Evolutionary conservation across 345 rosid genomes (phyloP).

Genomic region (Salix viminalis): DNA sequence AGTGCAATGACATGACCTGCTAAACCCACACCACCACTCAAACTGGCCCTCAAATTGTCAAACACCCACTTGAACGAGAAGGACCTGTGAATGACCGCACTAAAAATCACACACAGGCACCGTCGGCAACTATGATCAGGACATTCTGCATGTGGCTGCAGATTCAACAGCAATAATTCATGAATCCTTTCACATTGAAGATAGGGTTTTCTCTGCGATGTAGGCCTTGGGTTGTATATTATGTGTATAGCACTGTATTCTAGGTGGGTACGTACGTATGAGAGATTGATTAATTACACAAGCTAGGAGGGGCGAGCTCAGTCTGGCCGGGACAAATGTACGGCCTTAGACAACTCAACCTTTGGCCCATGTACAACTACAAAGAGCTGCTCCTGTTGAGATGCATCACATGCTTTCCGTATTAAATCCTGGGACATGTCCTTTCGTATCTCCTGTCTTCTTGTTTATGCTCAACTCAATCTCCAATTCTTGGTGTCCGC

Average conservation of each 20-base stretch:
- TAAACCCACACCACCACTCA: conserved; percentile 3
- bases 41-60: conserved; percentile 1
- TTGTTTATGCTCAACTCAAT: too few relatives aligned
- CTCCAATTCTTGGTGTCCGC: too few relatives aligned
- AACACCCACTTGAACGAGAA: background rate
- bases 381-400: background rate
- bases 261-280: background rate
- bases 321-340: background rate
- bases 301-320: background rate
- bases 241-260: background rate
- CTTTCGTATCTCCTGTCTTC: too few relatives aligned
- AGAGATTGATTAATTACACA: background rate
- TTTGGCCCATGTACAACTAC: conserved; percentile 5
- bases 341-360: conserved; percentile 13
- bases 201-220: background rate
- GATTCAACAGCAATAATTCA: background rate
- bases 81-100: background rate
- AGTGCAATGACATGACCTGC: conserved; percentile 2
- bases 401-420: conserved; percentile 23
- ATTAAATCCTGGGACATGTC: background rate
- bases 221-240: background rate
- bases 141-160: background rate
- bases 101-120: background rate
- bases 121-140: background rate
- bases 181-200: background rate